Base-by-base conservation (phyloP, 768 basidiomycete genomes). In the Solioccasus polychromus region DNA sequence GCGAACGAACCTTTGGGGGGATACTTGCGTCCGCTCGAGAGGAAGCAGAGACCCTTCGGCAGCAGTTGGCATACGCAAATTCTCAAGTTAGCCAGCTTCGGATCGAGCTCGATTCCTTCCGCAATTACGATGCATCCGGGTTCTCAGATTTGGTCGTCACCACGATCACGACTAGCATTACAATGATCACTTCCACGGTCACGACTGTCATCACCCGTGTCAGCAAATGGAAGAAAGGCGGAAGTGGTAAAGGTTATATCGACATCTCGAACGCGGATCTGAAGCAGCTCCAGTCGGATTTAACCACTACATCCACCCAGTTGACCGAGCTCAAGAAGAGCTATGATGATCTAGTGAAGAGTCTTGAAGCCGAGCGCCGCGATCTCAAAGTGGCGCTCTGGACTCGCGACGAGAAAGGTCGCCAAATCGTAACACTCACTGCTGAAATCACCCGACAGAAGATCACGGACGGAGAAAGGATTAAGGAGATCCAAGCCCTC, bases 261-360 rank as follows among this genome's bases (percentile, higher is more conserved):
- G n/a, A n/a, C n/a, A n/a, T n/a, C n/a, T n/a, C n/a, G n/a, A n/a
- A n/a, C n/a, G n/a, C n/a, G n/a, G n/a, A n/a, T n/a, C n/a, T n/a
- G n/a, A n/a, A n/a, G n/a, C n/a, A n/a, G n/a, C n/a, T n/a, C n/a
- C n/a, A n/a, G n/a, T n/a, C 15, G 3, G 32, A 45, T 1, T 10
- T 54, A 4, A 35, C 53, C 29, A 19, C 7, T 15, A 35, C 53
- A 1, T 38, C 42, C 7, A 34, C 46, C 15, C 35, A 23, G 12
- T n/a, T 48, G 26, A 15, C n/a, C 10, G 40, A 28, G 18, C 22
- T 54, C 18, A 45, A 36, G 28, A 18, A 31, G 32, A 26, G 35
- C n/a, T 40, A 39, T n/a, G 18, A 8, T 6, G n/a, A 26, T 7
- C 9, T 48, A 15, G 48, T 22, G 11, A 30, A 8, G 15, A 11